A percentile compares a stretch with the other conserved stretches of the same genome.
Evolutionary conservation across 2,329 filamentous ascomycete species (phyloP).

Genomic region (Meredithiella fracta): DNA sequence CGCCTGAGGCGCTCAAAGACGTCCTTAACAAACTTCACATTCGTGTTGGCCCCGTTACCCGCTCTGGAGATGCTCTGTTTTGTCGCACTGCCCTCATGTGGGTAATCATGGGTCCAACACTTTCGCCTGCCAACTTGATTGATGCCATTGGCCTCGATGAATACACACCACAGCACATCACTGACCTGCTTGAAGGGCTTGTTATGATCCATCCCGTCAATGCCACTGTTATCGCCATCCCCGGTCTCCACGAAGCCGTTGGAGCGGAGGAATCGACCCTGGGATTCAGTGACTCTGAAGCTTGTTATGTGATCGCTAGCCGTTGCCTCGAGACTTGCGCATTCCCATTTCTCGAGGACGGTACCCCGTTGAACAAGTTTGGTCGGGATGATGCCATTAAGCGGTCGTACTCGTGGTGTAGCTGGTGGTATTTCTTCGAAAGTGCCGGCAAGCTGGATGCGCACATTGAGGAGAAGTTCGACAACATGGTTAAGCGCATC

Average conservation of each 20-base stretch:
- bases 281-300: conserved; percentile 12
- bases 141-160: conserved; percentile 10
- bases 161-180: background rate
- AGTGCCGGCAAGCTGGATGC: conserved; percentile 11
- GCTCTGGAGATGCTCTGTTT: conserved; percentile 12
- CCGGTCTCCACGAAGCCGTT: conserved; percentile 12
- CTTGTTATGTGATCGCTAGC: conserved; percentile 13
- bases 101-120: conserved; percentile 7
- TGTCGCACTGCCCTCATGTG: conserved; percentile 13
- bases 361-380: conserved; percentile 11
- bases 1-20: background rate
- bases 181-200: conserved; percentile 4
- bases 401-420: conserved; percentile 10
- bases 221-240: background rate
- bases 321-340: conserved; percentile 13
- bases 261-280: conserved; percentile 3
- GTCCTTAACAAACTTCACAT: background rate
- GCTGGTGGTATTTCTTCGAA: conserved; percentile 13
- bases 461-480: conserved; percentile 13
- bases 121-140: conserved; percentile 6
- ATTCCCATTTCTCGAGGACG: conserved; percentile 12
- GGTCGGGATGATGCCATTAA: conserved; percentile 4
- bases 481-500: conserved; percentile 14
- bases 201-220: conserved; percentile 3
- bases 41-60: conserved; percentile 11